Percentiles rank a stretch among this genome's conserved stretches.
These are phyloP conservation scores for Fraxinus quadrangulata DNA, from an alignment of 257 asterid genomes.

Conservation along the genomic window DNA sequence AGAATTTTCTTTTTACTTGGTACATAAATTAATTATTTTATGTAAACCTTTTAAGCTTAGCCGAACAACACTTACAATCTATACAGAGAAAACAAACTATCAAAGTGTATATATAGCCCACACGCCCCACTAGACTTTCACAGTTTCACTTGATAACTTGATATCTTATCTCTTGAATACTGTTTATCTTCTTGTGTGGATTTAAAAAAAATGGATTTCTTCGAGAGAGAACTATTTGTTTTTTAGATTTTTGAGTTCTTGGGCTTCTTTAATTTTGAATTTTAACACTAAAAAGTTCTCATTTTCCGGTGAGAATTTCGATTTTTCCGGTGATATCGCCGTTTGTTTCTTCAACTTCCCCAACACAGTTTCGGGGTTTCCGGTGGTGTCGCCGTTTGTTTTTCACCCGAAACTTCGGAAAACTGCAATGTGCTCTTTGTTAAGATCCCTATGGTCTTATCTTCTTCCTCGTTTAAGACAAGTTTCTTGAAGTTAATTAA, in stretches of 20 bases:
- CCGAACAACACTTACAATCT: background rate
- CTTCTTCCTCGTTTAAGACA: conserved; percentile 13
- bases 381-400: background rate
- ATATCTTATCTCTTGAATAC: conserved; percentile 8
- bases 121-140: background rate
- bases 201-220: conserved; percentile 32
- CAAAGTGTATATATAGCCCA: background rate
- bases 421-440: conserved; percentile 19
- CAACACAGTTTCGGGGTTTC: background rate
- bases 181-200: conserved; percentile 26
- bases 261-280: background rate
- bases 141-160: background rate
- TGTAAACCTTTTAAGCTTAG: background rate
- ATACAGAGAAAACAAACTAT: background rate
- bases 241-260: background rate
- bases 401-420: conserved; percentile 6
- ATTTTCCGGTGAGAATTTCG: conserved; percentile 24
- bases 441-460: conserved; percentile 19
- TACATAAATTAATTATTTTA: too few species aligned
- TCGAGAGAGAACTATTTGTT: conserved; percentile 21
- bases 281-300: background rate
- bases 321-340: conserved; percentile 25
- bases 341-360: conserved; percentile 19
- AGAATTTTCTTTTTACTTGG: background rate
- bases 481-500: conserved; percentile 18